Conservation (phyloP, 2,329 filamentous ascomycete genomes). For the Macrophomina pseudophaseolina region DNA sequence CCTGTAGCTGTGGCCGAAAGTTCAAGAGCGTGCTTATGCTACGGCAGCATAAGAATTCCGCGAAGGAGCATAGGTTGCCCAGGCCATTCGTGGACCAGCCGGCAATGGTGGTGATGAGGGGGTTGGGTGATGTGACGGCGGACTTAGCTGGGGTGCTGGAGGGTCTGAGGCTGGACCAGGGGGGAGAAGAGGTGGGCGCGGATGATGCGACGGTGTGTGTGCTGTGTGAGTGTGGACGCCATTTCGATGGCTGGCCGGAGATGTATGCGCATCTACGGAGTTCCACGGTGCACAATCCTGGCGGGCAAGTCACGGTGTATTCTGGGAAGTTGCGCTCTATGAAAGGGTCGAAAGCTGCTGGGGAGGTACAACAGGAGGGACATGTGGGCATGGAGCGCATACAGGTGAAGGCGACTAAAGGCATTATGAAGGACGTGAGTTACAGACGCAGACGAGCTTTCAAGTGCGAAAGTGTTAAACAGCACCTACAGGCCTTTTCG, state of each 20-base stretch:
- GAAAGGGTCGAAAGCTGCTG: neutral
- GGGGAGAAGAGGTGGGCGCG: neutral
- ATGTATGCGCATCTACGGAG: neutral
- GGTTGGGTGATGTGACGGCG: neutral
- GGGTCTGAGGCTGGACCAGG: neutral
- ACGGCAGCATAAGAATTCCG: neutral
- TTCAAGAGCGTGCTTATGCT: neutral
- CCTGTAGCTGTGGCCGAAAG: neutral
- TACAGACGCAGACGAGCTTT: neutral
- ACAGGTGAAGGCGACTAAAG: neutral
- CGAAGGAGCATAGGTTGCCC: neutral
- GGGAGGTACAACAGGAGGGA: neutral
- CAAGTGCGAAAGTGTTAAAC: neutral
- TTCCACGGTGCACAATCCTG: neutral
- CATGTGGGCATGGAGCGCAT: neutral
- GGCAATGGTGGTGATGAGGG: neutral
- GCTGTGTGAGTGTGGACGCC: neutral
- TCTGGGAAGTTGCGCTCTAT: neutral
- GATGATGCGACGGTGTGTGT: neutral
- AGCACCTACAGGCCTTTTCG: conserved; percentile 1
- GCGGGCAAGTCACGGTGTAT: neutral
- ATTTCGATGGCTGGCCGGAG: neutral
- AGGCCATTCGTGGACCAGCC: neutral
- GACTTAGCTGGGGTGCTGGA: neutral
- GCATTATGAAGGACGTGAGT: neutral